Evolutionary conservation across 2,329 filamentous ascomycete genomes (phyloP), one percentile per base, ranked within the genome.

Genomic region (Fusarium brevicatenulatum): DNA sequence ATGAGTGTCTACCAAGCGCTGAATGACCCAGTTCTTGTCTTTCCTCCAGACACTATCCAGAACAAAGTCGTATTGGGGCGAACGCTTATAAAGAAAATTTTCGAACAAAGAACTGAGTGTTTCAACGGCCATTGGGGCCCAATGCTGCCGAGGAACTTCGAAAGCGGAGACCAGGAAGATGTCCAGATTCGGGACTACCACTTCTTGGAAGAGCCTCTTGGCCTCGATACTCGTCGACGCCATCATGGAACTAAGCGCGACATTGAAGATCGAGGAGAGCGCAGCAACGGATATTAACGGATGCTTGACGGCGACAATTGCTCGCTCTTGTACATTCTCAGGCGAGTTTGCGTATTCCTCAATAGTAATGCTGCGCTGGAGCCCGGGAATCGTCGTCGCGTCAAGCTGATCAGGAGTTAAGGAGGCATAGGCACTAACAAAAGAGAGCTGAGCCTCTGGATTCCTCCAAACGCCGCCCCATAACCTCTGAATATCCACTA

Each of bases 381-480:
- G 87, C 39, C 92, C 90, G 2, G 95, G 95, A 66, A 98, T 96
- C 40, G 92, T 93, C 18, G 91, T 92, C 7, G 94, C 92, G 80
- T 98, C 95, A 32, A 97, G 87, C 77, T 95, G 90, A 34, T 93
- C 89, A 1, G 92, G 88, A 18, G 89, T 89, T 63, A 95, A 88
- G 8, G 93, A 93, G 28, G 95, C 87, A 80, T 95, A 98, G 23
- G 95, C 95, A 71, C 92, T 92, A 60, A 98, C 90, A 80, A 98
- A 98, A n/a, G 95, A 97, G 40, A 99, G 85, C 73, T 98, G 95
- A 0, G 96, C 94, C 70, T 97, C 91, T 19, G 92, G 89, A 74
- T 97, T 90, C 70, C 92, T 90, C 95, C 97, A 99, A 70, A 90
- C 86, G 77, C 95, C 95, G 66, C 95, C 95, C 95, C 96, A 98